These are phyloP conservation scores for Trichoderma semiorbis DNA, from an alignment of 2,329 filamentous ascomycete genomes.

Conservation along the genomic window DNA sequence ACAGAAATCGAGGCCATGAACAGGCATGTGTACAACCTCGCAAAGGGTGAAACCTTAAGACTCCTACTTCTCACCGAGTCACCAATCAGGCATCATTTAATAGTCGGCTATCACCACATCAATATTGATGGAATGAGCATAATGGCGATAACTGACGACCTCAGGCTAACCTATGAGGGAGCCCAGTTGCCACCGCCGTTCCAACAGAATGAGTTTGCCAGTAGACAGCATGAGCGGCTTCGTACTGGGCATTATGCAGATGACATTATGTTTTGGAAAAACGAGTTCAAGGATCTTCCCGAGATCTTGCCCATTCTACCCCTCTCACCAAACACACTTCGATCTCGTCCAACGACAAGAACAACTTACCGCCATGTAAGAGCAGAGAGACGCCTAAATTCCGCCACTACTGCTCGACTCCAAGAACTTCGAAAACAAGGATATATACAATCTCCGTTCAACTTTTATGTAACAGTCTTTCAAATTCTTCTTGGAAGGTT, in stretches of 20 bases:
- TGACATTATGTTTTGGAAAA: not conserved
- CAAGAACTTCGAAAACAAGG: not conserved
- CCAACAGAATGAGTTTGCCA: slow-evolving; percentile 38
- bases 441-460: not conserved
- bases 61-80: slow-evolving; percentile 34
- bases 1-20: not conserved
- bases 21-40: not conserved
- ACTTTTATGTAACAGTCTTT: not conserved
- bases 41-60: slow-evolving; percentile 29
- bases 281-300: not conserved
- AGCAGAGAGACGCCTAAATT: not conserved
- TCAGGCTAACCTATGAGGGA: slow-evolving; percentile 41
- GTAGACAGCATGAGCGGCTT: slow-evolving; percentile 29
- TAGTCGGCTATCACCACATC: slow-evolving; percentile 49
- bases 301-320: not conserved
- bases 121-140: slow-evolving; percentile 47
- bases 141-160: slow-evolving; percentile 40
- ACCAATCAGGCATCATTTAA: slow-evolving; percentile 34
- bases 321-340: not conserved
- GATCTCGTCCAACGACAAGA: not conserved
- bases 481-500: not conserved
- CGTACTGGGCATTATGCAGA: slow-evolving; percentile 23
- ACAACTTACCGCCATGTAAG: not conserved
- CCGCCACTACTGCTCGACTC: not conserved
- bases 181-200: slow-evolving; percentile 19